Evolutionary conservation across 345 rosid species (phyloP).

Genomic region (Geranium rotundifolium): DNA sequence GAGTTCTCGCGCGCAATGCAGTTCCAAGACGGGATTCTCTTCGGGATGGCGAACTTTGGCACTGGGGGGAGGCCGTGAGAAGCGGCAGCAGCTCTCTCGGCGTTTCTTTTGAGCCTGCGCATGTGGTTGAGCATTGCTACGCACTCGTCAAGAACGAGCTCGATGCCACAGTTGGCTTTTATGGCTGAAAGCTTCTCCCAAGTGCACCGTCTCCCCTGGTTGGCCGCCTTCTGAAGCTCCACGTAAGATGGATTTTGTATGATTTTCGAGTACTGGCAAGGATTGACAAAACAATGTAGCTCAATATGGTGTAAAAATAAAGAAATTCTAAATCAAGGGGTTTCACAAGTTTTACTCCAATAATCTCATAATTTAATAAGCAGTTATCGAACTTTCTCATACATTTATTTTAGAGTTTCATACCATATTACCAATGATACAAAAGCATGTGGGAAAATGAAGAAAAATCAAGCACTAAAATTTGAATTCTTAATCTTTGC

Average conservation of each 20-base stretch:
- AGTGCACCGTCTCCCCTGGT: constrained; percentile 96
- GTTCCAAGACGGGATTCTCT: constrained; percentile 97
- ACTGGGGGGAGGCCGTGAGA: constrained; percentile 42
- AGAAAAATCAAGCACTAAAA: too few relatives aligned
- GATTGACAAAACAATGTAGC: not conserved
- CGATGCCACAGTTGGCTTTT: constrained; percentile 91
- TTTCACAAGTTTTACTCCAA: not conserved
- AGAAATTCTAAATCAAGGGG: not conserved
- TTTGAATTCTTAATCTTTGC: too few relatives aligned
- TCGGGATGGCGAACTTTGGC: constrained; percentile 68
- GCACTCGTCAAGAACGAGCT: constrained; percentile 95
- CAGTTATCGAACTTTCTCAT: too few relatives aligned
- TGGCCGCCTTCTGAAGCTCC: constrained; percentile 76
- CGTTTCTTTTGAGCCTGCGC: constrained; percentile 86
- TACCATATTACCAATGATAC: too few relatives aligned
- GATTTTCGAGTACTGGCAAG: constrained; percentile 60
- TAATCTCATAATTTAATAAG: too few relatives aligned
- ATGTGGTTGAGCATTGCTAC: constrained; percentile 92
- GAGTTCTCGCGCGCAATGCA: constrained; percentile 91
- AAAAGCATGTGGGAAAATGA: too few relatives aligned
- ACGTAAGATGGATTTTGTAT: constrained; percentile 69
- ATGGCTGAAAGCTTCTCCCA: constrained; percentile 99
- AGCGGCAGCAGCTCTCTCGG: constrained; percentile 76
- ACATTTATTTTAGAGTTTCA: too few relatives aligned
- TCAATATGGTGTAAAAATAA: not conserved